These are phyloP conservation scores for Arthrinium phaeospermum DNA, from an alignment of 2,329 filamentous ascomycete genomes.

Conservation along the genomic window DNA sequence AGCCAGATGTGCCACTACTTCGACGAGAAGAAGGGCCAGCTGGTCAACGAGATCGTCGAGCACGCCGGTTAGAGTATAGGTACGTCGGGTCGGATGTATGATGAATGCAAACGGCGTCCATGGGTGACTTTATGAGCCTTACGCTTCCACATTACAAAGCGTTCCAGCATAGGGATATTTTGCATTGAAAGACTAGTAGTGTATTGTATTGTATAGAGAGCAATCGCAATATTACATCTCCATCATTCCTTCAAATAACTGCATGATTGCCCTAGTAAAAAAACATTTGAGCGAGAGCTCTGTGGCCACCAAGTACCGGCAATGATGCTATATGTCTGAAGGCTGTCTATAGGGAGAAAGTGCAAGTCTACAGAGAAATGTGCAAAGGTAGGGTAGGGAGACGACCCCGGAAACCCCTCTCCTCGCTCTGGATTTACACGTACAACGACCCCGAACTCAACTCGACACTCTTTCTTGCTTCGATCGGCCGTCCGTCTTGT, in stretches of 20 bases:
- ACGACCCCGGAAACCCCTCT: neutral
- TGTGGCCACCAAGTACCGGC: constrained; percentile 1
- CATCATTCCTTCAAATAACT: neutral
- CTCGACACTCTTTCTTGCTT: neutral
- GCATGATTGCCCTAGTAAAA: neutral
- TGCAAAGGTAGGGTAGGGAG: neutral
- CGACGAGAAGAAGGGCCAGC: constrained; percentile 71
- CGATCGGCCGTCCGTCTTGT: neutral
- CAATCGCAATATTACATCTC: constrained; percentile 19
- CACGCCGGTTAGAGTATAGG: constrained; percentile 73
- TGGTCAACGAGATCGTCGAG: constrained; percentile 94
- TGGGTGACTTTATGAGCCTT: constrained; percentile 22
- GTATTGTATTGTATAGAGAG: constrained; percentile 21
- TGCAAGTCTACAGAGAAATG: constrained; percentile 7
- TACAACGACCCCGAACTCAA: neutral
- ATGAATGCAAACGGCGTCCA: constrained; percentile 17
- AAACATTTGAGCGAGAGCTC: neutral
- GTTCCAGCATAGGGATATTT: constrained; percentile 12
- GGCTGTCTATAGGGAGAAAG: constrained; percentile 10
- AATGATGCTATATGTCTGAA: constrained; percentile 5
- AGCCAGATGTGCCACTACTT: constrained; percentile 85
- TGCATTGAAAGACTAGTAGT: constrained; percentile 14
- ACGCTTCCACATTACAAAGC: constrained; percentile 1
- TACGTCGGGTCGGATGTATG: neutral
- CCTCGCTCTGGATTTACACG: neutral